Evolutionary conservation across 1,139 yeast species (phyloP), one percentile per base, ranked within the genome.

Genomic region (Diutina rugosa): DNA sequence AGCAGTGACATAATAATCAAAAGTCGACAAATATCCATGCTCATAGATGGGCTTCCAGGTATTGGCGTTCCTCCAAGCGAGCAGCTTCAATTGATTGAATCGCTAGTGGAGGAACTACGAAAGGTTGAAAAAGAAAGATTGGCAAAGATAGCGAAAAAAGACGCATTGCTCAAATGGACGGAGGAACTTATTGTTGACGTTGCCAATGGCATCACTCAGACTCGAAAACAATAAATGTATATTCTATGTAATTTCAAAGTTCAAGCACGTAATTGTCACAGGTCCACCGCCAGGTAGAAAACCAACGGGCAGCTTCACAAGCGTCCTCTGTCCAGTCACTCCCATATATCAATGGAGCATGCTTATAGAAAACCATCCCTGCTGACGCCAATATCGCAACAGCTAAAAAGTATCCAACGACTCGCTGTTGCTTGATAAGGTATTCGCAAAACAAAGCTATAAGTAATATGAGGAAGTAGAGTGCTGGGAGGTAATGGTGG

Each of bases 21-120:
- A 65, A 82, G 96, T 4, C 79, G 95, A 62, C 99, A 93, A 67
- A 88, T 91, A 18, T 81, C 89, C 55, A 83, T 87, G 69, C 79
- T 93, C 48, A 90, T 93, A 41, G 96, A 89, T 65, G 83, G 95
- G 2, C 72, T 93, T 55, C 99, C 99, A 0, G 99, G 98, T 3
- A 88, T 90, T 2, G 97, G 95, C 14, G 90, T 87, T 0, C 82
- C 91, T 2, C 89, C 89, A 38, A 80, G 78, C 51, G 84, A 81
- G 56, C 99, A 93, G 69, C 67, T 90, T 66, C 72, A 72, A 46
- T 76, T 79, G 60, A 87, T 93, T 21, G 78, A 77, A 55, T 74
- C 74, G n/a, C 72, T 93, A 56, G 86, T 90, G 58, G 67, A 68
- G 49, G 89, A 88, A 62, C 72, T 93, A 57, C 76, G 78, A 29